Evolutionary conservation across 2,329 filamentous ascomycete species (phyloP).

Genomic region (Lachnellula subtilissima): DNA sequence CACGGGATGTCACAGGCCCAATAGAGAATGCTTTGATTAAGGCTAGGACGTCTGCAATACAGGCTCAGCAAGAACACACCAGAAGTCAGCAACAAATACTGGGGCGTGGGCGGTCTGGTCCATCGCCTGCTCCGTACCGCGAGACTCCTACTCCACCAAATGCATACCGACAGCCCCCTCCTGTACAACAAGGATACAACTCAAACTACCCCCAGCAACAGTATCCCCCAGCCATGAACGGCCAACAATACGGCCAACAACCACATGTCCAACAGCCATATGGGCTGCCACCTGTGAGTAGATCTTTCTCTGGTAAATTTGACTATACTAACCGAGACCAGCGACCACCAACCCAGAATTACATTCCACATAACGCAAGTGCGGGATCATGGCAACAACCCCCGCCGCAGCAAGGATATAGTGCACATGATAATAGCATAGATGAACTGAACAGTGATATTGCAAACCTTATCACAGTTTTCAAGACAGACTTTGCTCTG

Average conservation of each 20-base stretch:
- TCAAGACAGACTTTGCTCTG: conserved; percentile 68
- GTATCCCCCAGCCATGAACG: conserved; percentile 23
- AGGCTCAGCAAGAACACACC: conserved; percentile 51
- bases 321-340: conserved; percentile 11
- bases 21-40: conserved; percentile 95
- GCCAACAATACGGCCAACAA: conserved; percentile 19
- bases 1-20: conserved; percentile 76
- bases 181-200: conserved; percentile 26
- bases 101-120: conserved; percentile 44
- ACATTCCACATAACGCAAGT: conserved; percentile 26
- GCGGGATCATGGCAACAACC: conserved; percentile 29
- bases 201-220: conserved; percentile 32
- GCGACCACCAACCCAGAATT: conserved; percentile 25
- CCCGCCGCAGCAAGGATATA: conserved; percentile 27
- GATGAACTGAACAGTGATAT: conserved; percentile 80
- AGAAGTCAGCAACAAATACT: conserved; percentile 53
- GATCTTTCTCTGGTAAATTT: background rate
- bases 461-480: conserved; percentile 67
- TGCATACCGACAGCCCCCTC: conserved; percentile 35
- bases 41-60: conserved; percentile 57
- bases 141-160: conserved; percentile 71
- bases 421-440: conserved; percentile 51
- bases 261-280: conserved; percentile 22
- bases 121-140: conserved; percentile 57
- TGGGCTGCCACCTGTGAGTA: conserved; percentile 27